Evolutionary conservation across 1,139 yeast genomes (phyloP).

Genomic region (Candida sp.): DNA sequence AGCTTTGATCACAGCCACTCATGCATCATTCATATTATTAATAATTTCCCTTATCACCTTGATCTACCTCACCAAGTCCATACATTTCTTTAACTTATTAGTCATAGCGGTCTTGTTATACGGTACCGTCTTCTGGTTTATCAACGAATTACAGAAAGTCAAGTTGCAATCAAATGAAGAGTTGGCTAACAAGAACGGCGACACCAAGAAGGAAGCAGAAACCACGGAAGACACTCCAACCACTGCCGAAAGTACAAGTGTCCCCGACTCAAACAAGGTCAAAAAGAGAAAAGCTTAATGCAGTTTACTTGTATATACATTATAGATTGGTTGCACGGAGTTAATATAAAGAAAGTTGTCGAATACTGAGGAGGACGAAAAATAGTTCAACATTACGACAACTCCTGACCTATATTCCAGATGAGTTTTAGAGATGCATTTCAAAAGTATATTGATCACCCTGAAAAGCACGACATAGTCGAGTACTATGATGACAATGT

Average conservation of each 20-base stretch:
- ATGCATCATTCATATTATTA: slow-evolving; percentile 33
- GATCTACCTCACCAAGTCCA: slow-evolving; percentile 65
- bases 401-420: background rate
- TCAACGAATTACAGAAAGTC: slow-evolving; percentile 64
- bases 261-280: slow-evolving; percentile 5
- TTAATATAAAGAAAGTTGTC: background rate
- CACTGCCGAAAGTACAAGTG: background rate
- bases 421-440: slow-evolving; percentile 42
- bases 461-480: slow-evolving; percentile 25
- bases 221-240: background rate
- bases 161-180: slow-evolving; percentile 35
- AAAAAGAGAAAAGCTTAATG: slow-evolving; percentile 15
- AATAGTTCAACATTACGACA: background rate
- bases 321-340: background rate
- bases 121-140: slow-evolving; percentile 88
- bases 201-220: slow-evolving; percentile 9
- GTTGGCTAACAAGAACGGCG: slow-evolving; percentile 15
- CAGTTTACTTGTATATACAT: background rate
- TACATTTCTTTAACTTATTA: slow-evolving; percentile 79
- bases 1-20: slow-evolving; percentile 72
- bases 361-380: background rate
- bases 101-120: slow-evolving; percentile 75
- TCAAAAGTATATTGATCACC: slow-evolving; percentile 36
- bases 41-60: slow-evolving; percentile 56
- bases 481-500: slow-evolving; percentile 55